phyloP scores from a whole-genome alignment of 1,139 yeast species.

The Saccharomycopsis phalli region DNA sequence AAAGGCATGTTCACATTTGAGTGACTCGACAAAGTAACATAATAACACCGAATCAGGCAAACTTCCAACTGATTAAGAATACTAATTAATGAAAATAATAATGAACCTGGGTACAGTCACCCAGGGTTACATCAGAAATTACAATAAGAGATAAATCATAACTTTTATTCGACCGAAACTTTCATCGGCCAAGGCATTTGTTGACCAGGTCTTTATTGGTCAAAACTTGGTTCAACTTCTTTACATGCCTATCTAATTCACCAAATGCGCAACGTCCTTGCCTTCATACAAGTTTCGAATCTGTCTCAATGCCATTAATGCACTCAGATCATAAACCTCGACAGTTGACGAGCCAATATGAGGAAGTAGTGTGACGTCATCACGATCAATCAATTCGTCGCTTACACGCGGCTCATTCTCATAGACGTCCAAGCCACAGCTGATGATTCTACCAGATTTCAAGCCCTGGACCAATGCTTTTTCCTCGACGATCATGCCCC shows the following conservation, averaged over 20 bases:
- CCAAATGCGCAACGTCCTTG: constrained; percentile 1
- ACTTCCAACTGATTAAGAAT: too few species aligned
- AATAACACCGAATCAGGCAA: too few species aligned
- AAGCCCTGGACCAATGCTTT: constrained; percentile 58
- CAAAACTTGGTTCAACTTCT: too few species aligned
- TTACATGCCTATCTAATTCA: neutral
- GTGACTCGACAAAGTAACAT: too few species aligned
- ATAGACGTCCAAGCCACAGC: constrained; percentile 78
- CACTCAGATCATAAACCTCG: constrained; percentile 41
- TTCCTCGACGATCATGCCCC: constrained; percentile 71
- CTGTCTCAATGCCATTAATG: constrained; percentile 38
- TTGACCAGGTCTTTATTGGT: too few species aligned
- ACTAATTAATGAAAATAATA: too few species aligned
- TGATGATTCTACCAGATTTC: constrained; percentile 53
- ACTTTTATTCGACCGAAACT: too few species aligned
- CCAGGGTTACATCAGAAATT: too few species aligned
- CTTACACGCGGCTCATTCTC: constrained; percentile 58
- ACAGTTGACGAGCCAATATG: constrained; percentile 69
- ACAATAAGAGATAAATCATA: too few species aligned
- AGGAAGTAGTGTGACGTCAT: constrained; percentile 69
- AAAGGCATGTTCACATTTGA: too few species aligned
- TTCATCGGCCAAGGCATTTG: too few species aligned
- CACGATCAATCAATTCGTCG: constrained; percentile 43
- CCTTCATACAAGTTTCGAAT: constrained; percentile 25
- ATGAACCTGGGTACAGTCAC: too few species aligned